Evolutionary conservation across 129 eudicot species (phyloP).

Genomic region (Scalesia atractyloides): DNA sequence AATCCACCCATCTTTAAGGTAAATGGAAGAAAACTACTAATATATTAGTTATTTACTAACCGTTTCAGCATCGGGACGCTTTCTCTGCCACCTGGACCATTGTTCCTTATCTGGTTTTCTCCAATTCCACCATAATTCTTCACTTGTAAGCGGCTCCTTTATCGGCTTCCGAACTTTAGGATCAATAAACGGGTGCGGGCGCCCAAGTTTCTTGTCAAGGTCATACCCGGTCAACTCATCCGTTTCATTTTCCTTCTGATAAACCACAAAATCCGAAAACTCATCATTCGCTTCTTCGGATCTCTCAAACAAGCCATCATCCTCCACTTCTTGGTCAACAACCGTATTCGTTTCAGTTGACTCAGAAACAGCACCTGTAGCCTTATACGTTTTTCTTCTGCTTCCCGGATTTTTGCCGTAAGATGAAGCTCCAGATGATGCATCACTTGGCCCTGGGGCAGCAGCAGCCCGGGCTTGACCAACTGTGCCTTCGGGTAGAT

Average conservation of each 20-base stretch:
- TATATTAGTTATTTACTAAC: constrained; percentile 42
- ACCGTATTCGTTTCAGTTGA: constrained; percentile 45
- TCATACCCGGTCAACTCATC: constrained; percentile 72
- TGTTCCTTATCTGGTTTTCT: constrained; percentile 84
- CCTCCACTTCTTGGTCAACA: constrained; percentile 40
- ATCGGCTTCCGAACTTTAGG: constrained; percentile 67
- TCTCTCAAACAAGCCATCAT: constrained; percentile 48
- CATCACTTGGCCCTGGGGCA: constrained; percentile 79
- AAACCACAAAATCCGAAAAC: constrained; percentile 74
- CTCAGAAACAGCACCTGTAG: constrained; percentile 48
- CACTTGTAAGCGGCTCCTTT: constrained; percentile 84
- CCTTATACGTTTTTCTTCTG: constrained; percentile 66
- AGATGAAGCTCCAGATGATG: constrained; percentile 64
- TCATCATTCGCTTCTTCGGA: constrained; percentile 59
- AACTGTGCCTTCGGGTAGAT: constrained; percentile 95
- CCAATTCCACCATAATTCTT: constrained; percentile 99
- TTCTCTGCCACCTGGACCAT: constrained; percentile 99
- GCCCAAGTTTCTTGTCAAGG: constrained; percentile 77
- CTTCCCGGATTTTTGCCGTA: constrained; percentile 91
- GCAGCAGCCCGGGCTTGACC: constrained; percentile 89
- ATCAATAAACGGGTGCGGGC: constrained; percentile 87
- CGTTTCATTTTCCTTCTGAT: constrained; percentile 54
- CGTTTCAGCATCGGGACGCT: constrained; percentile 95
- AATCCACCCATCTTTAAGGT: not conserved
- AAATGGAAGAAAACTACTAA: not conserved